Evolutionary conservation across 129 eudicot genomes (phyloP).

Genomic region (Saposhnikovia divaricata): DNA sequence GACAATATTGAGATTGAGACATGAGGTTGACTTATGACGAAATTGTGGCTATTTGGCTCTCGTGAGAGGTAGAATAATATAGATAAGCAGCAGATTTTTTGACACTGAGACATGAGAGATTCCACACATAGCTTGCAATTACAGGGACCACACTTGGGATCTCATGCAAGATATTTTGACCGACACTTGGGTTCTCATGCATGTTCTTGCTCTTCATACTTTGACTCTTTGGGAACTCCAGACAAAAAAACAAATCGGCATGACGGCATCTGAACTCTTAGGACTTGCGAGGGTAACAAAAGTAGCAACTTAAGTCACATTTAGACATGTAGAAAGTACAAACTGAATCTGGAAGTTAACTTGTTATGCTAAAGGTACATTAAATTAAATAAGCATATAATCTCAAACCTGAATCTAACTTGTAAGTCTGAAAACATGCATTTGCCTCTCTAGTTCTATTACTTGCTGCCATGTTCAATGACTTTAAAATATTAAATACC

Average conservation of each 20-base stretch:
- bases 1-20: not conserved
- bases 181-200: not conserved
- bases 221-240: too few species aligned
- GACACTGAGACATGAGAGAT: not conserved
- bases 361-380: not conserved
- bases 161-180: too few species aligned
- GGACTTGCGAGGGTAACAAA: not conserved
- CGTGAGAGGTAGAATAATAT: not conserved
- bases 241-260: not conserved
- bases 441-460: not conserved
- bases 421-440: not conserved
- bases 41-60: not conserved
- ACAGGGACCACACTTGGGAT: not conserved
- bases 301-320: not conserved
- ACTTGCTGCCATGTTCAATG: not conserved
- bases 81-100: not conserved
- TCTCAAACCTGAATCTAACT: not conserved
- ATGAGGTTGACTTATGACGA: not conserved
- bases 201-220: not conserved
- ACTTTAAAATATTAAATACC: not conserved
- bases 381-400: not conserved
- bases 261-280: not conserved
- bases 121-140: not conserved
- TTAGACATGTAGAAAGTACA: not conserved
- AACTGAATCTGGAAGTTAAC: not conserved